Percentiles rank a stretch among this genome's conserved stretches.
Conservation (phyloP, 768 basidiomycete genomes). For the Phaeotremella fagi region DNA sequence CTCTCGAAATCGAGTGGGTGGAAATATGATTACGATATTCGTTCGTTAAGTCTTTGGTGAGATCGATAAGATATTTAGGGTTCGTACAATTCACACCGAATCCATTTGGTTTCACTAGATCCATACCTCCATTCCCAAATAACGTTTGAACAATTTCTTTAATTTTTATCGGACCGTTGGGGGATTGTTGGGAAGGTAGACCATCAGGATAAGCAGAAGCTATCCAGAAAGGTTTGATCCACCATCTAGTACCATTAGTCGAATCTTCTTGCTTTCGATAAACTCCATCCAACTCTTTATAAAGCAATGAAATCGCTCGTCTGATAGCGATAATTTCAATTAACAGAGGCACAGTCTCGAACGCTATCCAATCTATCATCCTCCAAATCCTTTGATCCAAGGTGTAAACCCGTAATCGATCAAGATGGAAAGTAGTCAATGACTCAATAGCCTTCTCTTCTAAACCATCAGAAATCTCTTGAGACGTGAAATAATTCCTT, state of each 20-base stretch:
- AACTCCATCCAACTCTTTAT: constrained; percentile 16
- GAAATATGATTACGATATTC: neutral
- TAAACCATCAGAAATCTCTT: neutral
- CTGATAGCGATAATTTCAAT: constrained; percentile 65
- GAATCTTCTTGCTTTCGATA: constrained; percentile 1
- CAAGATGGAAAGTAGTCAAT: constrained; percentile 61
- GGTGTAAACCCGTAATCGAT: constrained; percentile 58
- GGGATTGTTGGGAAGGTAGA: constrained; percentile 4
- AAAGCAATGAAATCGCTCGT: constrained; percentile 55
- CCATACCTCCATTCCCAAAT: too few species aligned
- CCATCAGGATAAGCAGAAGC: constrained; percentile 59
- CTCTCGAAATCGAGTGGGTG: neutral
- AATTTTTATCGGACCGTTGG: too few species aligned
- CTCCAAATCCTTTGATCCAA: constrained; percentile 55
- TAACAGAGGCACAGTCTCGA: constrained; percentile 70
- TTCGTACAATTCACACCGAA: constrained; percentile 74
- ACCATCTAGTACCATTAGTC: constrained; percentile 16
- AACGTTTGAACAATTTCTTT: too few species aligned
- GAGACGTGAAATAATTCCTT: constrained; percentile 14
- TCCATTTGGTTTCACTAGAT: constrained; percentile 56
- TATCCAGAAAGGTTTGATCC: constrained; percentile 69
- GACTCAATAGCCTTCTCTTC: constrained; percentile 45
- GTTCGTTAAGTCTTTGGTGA: constrained; percentile 51
- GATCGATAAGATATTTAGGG: constrained; percentile 50
- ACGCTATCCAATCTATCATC: constrained; percentile 61